Conservation (phyloP, 2,329 filamentous ascomycete genomes). For the Botrytis fabae region DNA sequence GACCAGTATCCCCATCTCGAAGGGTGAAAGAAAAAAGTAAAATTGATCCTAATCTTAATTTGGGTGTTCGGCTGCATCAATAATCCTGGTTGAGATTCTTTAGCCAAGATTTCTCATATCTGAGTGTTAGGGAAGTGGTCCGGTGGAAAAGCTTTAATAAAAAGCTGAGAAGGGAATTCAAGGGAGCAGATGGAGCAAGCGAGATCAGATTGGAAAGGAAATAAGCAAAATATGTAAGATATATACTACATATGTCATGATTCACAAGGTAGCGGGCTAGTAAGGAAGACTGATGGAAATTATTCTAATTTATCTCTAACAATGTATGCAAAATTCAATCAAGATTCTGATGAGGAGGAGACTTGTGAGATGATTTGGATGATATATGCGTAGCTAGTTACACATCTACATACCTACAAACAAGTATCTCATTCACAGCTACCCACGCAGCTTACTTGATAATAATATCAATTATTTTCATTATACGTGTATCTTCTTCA, state of each 20-base stretch:
- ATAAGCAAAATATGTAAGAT: not conserved
- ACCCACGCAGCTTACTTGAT: not conserved
- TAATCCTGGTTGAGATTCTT: not conserved
- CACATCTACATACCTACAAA: not conserved
- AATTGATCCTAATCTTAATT: slow-evolving; percentile 14
- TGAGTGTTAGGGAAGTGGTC: not conserved
- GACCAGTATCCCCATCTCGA: not conserved
- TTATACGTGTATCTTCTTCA: not conserved
- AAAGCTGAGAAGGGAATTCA: not conserved
- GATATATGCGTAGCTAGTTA: not conserved
- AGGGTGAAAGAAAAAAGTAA: not conserved
- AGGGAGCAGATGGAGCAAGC: not conserved
- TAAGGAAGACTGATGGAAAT: not conserved
- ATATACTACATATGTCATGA: not conserved
- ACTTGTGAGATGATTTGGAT: not conserved
- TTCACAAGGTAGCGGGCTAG: not conserved
- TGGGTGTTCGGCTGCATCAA: not conserved
- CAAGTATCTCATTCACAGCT: not conserved
- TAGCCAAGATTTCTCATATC: slow-evolving; percentile 2
- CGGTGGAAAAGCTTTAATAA: not conserved
- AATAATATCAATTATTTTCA: not conserved
- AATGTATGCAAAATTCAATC: not conserved
- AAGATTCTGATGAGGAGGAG: not conserved
- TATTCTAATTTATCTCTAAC: not conserved
- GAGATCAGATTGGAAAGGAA: not conserved